Percentiles rank a stretch among this genome's conserved stretches.
Evolutionary conservation across 164 flowering plant species (phyloP).

Genomic region (Vitis riparia): DNA sequence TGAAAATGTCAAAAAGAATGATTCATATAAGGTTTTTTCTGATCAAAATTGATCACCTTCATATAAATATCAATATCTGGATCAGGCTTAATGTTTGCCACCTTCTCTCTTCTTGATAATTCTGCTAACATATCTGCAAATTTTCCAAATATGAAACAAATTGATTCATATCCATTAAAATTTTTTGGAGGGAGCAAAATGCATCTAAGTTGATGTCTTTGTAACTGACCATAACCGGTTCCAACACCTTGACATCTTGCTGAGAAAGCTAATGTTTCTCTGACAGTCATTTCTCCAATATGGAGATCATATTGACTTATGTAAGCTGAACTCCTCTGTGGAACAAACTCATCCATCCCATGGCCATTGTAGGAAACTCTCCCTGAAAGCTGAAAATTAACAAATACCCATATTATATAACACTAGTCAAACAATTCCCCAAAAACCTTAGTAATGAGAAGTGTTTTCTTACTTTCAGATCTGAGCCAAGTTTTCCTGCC

Average conservation of each 20-base stretch:
- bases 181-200: too few species aligned
- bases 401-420: neutral
- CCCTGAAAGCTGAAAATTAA: constrained; percentile 31
- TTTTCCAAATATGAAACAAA: constrained; percentile 1
- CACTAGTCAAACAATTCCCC: neutral
- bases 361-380: constrained; percentile 52
- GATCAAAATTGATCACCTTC: constrained; percentile 36
- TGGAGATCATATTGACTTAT: constrained; percentile 59
- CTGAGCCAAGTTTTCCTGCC: constrained; percentile 43
- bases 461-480: constrained; percentile 33
- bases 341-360: constrained; percentile 47
- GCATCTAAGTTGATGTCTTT: neutral
- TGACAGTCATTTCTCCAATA: constrained; percentile 51
- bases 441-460: neutral
- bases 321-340: constrained; percentile 47
- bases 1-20: neutral
- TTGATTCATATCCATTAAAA: neutral
- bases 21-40: neutral
- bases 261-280: constrained; percentile 52
- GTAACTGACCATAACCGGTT: constrained; percentile 39
- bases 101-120: constrained; percentile 57
- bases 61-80: constrained; percentile 59
- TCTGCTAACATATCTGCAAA: constrained; percentile 57
- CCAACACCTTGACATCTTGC: constrained; percentile 62
- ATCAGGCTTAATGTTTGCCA: constrained; percentile 60